phyloP scores from a whole-genome alignment of 129 eudicot genomes.

The Silybum marianum region DNA sequence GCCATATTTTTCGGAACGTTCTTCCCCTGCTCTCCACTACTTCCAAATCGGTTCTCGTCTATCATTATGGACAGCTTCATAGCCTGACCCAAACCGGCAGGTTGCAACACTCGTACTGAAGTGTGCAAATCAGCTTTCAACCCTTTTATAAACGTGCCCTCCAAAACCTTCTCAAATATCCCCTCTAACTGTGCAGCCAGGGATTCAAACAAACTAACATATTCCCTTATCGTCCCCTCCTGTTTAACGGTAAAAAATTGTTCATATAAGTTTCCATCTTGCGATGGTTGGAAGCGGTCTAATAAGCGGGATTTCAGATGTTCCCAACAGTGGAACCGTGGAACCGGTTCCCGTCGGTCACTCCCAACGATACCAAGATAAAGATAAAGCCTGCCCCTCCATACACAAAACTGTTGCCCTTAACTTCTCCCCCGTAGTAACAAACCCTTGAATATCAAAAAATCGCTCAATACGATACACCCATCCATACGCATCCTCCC shows the following conservation, averaged over 20 bases:
- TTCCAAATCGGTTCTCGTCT: background rate
- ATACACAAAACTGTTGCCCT: background rate
- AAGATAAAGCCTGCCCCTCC: background rate
- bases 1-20: background rate
- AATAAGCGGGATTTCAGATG: background rate
- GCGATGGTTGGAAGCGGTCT: background rate
- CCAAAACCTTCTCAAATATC: background rate
- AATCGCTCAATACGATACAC: background rate
- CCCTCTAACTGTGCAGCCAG: background rate
- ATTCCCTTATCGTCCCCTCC: background rate
- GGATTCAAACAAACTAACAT: background rate
- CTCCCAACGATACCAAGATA: slow-evolving; percentile 2
- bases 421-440: background rate
- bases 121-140: background rate
- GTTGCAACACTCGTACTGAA: too few species aligned
- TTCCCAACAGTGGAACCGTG: background rate
- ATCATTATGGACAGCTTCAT: background rate
- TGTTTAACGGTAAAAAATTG: background rate
- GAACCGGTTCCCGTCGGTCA: background rate
- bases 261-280: background rate
- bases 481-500: background rate
- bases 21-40: background rate
- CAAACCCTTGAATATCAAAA: background rate
- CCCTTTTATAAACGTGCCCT: background rate
- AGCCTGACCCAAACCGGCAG: background rate